phyloP scores from a whole-genome alignment of 2,329 filamentous ascomycete species.

The Nemania abortiva region DNA sequence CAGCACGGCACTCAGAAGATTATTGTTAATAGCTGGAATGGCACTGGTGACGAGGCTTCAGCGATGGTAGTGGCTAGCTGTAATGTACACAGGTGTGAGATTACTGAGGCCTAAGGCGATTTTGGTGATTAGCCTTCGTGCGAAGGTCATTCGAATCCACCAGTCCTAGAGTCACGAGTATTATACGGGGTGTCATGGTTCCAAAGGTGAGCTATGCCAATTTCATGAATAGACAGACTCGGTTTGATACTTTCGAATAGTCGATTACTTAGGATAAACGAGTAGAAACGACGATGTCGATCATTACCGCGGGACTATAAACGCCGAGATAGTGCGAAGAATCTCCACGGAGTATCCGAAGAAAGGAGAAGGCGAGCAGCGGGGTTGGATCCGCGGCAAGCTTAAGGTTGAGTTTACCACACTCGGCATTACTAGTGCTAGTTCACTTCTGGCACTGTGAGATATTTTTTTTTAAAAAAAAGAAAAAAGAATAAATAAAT shows the following conservation, averaged over 20 bases:
- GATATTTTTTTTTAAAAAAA: no score
- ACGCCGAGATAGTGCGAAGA: constrained; percentile 52
- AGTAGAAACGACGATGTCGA: constrained; percentile 48
- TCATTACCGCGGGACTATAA: constrained; percentile 46
- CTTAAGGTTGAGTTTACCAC: constrained; percentile 46
- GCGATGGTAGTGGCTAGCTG: constrained; percentile 39
- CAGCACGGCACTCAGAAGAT: constrained; percentile 52
- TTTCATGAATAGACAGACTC: background rate
- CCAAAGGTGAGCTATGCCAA: constrained; percentile 32
- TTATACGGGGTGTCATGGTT: constrained; percentile 52
- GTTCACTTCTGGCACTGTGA: constrained; percentile 44
- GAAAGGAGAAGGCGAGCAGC: constrained; percentile 40
- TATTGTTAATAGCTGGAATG: constrained; percentile 49
- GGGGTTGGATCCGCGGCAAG: constrained; percentile 45
- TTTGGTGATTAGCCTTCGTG: constrained; percentile 38
- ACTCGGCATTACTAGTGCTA: constrained; percentile 48
- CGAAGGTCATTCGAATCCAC: constrained; percentile 19
- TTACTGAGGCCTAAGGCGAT: constrained; percentile 38
- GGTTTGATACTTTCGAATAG: background rate
- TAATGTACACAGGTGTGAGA: constrained; percentile 36
- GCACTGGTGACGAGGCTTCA: constrained; percentile 48
- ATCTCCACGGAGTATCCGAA: constrained; percentile 50
- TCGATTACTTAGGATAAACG: constrained; percentile 37
- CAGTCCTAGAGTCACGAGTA: constrained; percentile 36
- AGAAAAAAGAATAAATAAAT: no score